Evolutionary conservation across 169 alveolate genomes (phyloP).

Genomic region (Babesia caballi): DNA sequence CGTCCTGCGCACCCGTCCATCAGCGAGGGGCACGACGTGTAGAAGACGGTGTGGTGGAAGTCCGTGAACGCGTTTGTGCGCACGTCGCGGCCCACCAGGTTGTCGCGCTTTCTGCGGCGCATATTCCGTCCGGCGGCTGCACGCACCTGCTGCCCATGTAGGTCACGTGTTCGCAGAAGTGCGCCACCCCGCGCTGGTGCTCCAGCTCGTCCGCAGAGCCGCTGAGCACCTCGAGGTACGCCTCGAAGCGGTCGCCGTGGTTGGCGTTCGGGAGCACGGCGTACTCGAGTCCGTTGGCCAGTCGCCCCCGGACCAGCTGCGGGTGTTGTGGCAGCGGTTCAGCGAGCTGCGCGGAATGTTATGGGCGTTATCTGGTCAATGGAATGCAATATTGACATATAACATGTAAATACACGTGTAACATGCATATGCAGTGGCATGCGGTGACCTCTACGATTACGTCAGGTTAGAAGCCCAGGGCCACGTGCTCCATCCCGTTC

Average conservation of each 20-base stretch:
- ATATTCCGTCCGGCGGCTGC: constrained; percentile 7
- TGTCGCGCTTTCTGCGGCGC: constrained; percentile 63
- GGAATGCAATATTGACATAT: neutral
- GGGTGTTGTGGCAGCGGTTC: constrained; percentile 21
- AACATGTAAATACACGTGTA: too few relatives aligned
- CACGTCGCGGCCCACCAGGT: constrained; percentile 53
- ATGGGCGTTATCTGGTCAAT: neutral
- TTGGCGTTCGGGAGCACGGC: constrained; percentile 63
- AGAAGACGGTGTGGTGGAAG: constrained; percentile 83
- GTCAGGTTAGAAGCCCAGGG: constrained; percentile 46
- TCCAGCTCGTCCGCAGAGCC: constrained; percentile 82
- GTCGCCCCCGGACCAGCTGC: constrained; percentile 38
- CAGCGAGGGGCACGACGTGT: constrained; percentile 69
- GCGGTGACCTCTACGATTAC: constrained; percentile 2
- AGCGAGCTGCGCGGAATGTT: constrained; percentile 9
- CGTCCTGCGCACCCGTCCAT: constrained; percentile 36
- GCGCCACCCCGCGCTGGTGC: constrained; percentile 82
- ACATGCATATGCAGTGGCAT: neutral
- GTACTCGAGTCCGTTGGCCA: constrained; percentile 69
- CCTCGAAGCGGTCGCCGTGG: constrained; percentile 55
- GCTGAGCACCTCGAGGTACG: constrained; percentile 78
- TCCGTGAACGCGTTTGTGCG: constrained; percentile 85
- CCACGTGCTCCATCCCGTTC: constrained; percentile 64
- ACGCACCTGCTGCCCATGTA: constrained; percentile 83
- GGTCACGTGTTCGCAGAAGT: constrained; percentile 82